phyloP scores from a whole-genome alignment of 129 eudicot species.

The Mikania micrantha region DNA sequence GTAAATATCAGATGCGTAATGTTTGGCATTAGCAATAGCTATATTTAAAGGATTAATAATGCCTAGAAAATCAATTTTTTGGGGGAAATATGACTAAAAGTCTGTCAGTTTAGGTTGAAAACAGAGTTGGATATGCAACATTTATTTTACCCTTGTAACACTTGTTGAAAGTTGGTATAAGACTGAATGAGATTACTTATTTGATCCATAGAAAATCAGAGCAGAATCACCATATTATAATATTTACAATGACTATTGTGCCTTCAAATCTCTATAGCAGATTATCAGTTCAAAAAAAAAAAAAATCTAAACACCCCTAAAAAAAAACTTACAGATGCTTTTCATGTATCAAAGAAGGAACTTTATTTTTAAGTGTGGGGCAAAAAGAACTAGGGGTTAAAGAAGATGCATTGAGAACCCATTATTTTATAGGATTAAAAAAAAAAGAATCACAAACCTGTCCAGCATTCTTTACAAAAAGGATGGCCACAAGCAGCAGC shows the following conservation, averaged over 20 bases:
- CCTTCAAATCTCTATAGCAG: not conserved
- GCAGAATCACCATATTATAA: not conserved
- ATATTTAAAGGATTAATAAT: not conserved
- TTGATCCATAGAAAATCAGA: not conserved
- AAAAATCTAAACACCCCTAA: not conserved
- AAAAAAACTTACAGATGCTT: no score
- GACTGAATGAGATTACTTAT: not conserved
- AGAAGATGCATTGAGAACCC: no score
- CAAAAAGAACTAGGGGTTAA: no score
- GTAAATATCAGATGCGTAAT: not conserved
- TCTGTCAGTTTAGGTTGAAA: not conserved
- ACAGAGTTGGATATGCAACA: not conserved
- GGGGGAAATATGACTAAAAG: not conserved
- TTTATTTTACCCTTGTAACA: not conserved
- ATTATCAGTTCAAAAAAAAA: not conserved
- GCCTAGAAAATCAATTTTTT: not conserved
- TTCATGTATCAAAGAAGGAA: not conserved
- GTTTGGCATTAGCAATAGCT: not conserved
- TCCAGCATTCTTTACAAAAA: slow-evolving; percentile 16
- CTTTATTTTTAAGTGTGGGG: not conserved
- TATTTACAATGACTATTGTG: not conserved
- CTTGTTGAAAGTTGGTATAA: not conserved
- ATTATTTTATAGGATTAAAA: not conserved
- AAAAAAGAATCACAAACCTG: no score
- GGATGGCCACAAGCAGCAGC: no score